Evolutionary conservation across 2,329 filamentous ascomycete species (phyloP).

Genomic region (Diplodia mutila): DNA sequence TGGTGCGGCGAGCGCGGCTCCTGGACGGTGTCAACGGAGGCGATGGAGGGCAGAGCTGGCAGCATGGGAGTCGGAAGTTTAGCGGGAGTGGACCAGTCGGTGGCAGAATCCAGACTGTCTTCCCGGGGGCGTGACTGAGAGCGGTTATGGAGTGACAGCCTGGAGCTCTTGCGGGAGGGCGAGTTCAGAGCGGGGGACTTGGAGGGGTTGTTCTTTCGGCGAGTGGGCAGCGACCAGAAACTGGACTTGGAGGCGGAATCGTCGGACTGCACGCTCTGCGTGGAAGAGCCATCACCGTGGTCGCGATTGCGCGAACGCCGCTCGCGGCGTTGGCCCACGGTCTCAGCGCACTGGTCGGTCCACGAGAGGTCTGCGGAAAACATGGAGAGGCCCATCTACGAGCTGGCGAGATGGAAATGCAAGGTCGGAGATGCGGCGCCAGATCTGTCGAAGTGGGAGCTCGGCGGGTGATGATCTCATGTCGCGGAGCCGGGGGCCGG

Average conservation of each 20-base stretch:
- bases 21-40: slow-evolving; percentile 32
- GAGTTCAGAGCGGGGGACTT: not conserved
- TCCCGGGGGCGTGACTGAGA: not conserved
- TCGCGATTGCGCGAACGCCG: slow-evolving; percentile 34
- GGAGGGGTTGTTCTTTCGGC: slow-evolving; percentile 11
- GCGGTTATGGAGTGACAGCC: not conserved
- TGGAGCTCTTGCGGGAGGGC: slow-evolving; percentile 13
- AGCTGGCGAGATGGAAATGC: not conserved
- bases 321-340: slow-evolving; percentile 43
- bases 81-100: not conserved
- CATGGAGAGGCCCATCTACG: slow-evolving; percentile 32
- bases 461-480: not conserved
- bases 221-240: slow-evolving; percentile 20
- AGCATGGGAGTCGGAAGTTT: slow-evolving; percentile 31
- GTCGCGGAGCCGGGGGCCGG: slow-evolving; percentile 1
- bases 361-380: slow-evolving; percentile 46
- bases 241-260: slow-evolving; percentile 1
- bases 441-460: not conserved
- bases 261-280: slow-evolving; percentile 16
- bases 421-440: not conserved
- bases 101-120: not conserved
- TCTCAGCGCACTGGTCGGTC: slow-evolving; percentile 40
- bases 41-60: slow-evolving; percentile 39
- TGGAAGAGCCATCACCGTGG: slow-evolving; percentile 27
- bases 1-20: not conserved